These are phyloP conservation scores for Balakata baccata DNA, from an alignment of 345 rosid genomes.

Conservation along the genomic window DNA sequence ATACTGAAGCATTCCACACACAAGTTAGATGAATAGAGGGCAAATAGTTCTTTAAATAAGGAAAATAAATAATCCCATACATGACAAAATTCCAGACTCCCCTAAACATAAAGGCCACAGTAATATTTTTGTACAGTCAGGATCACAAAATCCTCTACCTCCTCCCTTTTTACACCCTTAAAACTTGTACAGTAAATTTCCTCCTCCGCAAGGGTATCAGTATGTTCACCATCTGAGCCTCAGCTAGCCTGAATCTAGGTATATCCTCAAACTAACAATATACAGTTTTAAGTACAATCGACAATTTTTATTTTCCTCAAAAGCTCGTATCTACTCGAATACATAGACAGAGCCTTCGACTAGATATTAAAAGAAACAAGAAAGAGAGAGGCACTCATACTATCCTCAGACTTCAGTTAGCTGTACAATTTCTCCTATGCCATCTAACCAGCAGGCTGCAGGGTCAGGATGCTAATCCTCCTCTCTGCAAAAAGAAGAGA, in stretches of 20 bases:
- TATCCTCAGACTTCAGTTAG: conserved; percentile 62
- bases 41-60: conserved; percentile 15
- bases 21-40: background rate
- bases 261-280: conserved; percentile 48
- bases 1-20: background rate
- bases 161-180: conserved; percentile 39
- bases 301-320: conserved; percentile 31
- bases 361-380: conserved; percentile 22
- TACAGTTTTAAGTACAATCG: conserved; percentile 44
- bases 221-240: conserved; percentile 32
- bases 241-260: conserved; percentile 44
- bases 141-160: conserved; percentile 27
- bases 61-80: conserved; percentile 20
- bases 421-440: conserved; percentile 52
- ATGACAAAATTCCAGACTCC: conserved; percentile 27
- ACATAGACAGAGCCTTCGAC: conserved; percentile 32
- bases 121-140: conserved; percentile 44
- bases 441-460: conserved; percentile 35
- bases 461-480: conserved; percentile 60
- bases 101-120: conserved; percentile 25
- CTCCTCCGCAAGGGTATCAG: conserved; percentile 33
- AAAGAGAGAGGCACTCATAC: conserved; percentile 38
- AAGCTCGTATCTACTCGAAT: conserved; percentile 39
- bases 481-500: conserved; percentile 41
- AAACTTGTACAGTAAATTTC: conserved; percentile 37